Conservation (phyloP, 2,329 filamentous ascomycete species). For the Emergomyces orientalis region DNA sequence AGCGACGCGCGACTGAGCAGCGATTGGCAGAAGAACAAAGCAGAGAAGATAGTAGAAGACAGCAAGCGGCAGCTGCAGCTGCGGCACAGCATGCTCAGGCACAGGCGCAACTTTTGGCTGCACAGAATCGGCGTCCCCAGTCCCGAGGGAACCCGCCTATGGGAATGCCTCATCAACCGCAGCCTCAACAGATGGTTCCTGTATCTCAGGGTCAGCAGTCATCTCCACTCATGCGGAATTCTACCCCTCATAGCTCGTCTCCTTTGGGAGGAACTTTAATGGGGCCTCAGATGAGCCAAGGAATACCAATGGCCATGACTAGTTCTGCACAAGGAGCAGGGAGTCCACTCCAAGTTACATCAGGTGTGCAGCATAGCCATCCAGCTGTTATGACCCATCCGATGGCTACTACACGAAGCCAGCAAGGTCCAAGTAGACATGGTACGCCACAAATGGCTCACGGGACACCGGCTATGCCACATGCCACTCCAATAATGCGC, state of each 20-base stretch:
- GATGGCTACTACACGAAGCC: conserved; percentile 38
- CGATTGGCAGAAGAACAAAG: conserved; percentile 37
- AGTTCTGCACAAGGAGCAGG: conserved; percentile 39
- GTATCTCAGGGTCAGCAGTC: conserved; percentile 36
- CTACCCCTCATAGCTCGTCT: conserved; percentile 40
- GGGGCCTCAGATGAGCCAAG: conserved; percentile 28
- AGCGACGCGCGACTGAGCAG: conserved; percentile 36
- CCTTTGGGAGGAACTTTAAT: conserved; percentile 35
- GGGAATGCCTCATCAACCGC: conserved; percentile 19
- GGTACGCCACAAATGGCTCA: conserved; percentile 42
- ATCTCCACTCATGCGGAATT: conserved; percentile 40
- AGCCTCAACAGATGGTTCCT: conserved; percentile 28
- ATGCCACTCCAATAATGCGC: conserved; percentile 40
- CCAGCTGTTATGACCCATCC: conserved; percentile 37
- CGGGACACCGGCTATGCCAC: conserved; percentile 38
- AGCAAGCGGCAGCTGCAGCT: conserved; percentile 39
- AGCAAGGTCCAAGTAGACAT: conserved; percentile 39
- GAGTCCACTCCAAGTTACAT: conserved; percentile 38
- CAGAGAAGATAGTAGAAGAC: conserved; percentile 32
- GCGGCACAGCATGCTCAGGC: conserved; percentile 37
- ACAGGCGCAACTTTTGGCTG: conserved; percentile 33
- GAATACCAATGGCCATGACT: conserved; percentile 38
- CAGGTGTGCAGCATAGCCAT: conserved; percentile 40
- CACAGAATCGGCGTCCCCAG: conserved; percentile 45
- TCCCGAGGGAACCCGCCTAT: conserved; percentile 34